These are phyloP conservation scores for Lenwebbia sp. DNA, from an alignment of 345 rosid species.

Conservation along the genomic window DNA sequence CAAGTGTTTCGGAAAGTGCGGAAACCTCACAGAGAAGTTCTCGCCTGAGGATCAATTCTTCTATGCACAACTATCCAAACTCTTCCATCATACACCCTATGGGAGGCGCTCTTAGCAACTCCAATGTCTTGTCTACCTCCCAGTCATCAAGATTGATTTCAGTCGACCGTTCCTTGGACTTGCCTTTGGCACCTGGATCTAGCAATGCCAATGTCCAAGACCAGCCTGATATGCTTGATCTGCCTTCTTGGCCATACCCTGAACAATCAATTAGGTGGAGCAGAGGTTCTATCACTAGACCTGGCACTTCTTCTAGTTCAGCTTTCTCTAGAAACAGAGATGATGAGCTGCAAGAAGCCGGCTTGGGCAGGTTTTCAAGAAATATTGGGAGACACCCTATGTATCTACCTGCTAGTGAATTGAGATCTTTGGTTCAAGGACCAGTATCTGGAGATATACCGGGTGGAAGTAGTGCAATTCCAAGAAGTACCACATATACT, in stretches of 20 bases:
- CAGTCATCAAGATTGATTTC: constrained; percentile 31
- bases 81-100: constrained; percentile 29
- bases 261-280: constrained; percentile 45
- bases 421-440: constrained; percentile 24
- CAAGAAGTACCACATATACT: constrained; percentile 38
- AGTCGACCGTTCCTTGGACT: constrained; percentile 30
- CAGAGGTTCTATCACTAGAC: constrained; percentile 33
- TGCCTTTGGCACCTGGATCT: constrained; percentile 25
- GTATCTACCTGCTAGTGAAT: constrained; percentile 32
- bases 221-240: constrained; percentile 23
- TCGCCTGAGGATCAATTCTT: constrained; percentile 42
- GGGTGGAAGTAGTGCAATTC: constrained; percentile 17
- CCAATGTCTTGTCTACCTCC: constrained; percentile 25
- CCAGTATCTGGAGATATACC: constrained; percentile 26
- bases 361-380: constrained; percentile 28
- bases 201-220: constrained; percentile 23
- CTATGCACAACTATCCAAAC: constrained; percentile 31
- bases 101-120: constrained; percentile 33
- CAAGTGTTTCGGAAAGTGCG: constrained; percentile 11
- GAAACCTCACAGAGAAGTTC: constrained; percentile 53
- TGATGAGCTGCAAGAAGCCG: constrained; percentile 15
- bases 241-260: constrained; percentile 33
- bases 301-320: constrained; percentile 27
- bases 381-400: constrained; percentile 35
- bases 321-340: constrained; percentile 24